Conservation (phyloP, 371 early-diverging fungal species). For the Mucor sp. region DNA sequence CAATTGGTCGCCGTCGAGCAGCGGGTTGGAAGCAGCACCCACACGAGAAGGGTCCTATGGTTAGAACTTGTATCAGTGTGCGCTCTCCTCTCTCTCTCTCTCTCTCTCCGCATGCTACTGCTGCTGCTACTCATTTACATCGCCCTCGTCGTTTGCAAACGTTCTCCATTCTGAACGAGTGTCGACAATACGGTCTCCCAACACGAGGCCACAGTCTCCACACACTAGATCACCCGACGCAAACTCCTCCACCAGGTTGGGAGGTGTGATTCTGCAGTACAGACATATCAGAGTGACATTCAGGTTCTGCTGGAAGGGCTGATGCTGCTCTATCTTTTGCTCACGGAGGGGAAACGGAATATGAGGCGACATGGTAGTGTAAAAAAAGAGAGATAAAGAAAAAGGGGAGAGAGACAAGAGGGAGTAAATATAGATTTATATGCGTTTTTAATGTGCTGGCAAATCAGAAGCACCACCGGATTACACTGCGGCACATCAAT, state of each 20-base stretch:
- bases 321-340: slow-evolving; percentile 31
- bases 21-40: slow-evolving; percentile 95
- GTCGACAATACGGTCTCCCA: slow-evolving; percentile 97
- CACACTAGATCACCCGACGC: slow-evolving; percentile 92
- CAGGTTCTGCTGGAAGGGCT: slow-evolving; percentile 49
- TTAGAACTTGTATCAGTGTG: not conserved
- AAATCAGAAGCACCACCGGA: not conserved
- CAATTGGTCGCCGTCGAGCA: slow-evolving; percentile 82
- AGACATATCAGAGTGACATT: slow-evolving; percentile 72
- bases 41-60: slow-evolving; percentile 96
- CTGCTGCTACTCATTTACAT: slow-evolving; percentile 43
- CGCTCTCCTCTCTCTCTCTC: too few species aligned
- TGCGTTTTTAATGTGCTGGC: not conserved
- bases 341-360: slow-evolving; percentile 50
- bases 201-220: slow-evolving; percentile 95
- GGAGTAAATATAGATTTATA: not conserved
- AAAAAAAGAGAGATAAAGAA: not conserved
- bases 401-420: not conserved
- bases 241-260: slow-evolving; percentile 98
- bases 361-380: slow-evolving; percentile 25
- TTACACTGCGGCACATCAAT: not conserved
- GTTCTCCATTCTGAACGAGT: slow-evolving; percentile 99
- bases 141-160: slow-evolving; percentile 93
- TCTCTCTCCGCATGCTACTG: too few species aligned
- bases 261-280: slow-evolving; percentile 79